Conservation (phyloP, 345 rosid genomes). For the Theobroma cacao region DNA sequence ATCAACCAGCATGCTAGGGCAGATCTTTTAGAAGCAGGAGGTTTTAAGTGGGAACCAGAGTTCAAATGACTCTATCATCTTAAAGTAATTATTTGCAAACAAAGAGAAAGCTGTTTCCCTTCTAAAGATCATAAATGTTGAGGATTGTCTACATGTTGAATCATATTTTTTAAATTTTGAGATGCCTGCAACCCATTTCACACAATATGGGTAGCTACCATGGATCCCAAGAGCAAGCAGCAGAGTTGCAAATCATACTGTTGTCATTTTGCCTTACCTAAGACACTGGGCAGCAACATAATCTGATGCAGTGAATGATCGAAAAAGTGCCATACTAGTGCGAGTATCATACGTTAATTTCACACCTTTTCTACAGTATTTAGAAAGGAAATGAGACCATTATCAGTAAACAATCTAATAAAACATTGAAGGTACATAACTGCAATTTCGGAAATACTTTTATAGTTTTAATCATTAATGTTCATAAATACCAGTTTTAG, state of each 20-base stretch:
- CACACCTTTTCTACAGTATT: slow-evolving; percentile 51
- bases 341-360: slow-evolving; percentile 65
- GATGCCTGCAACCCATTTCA: neutral
- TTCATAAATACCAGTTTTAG: neutral
- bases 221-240: neutral
- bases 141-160: neutral
- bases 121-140: neutral
- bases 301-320: slow-evolving; percentile 75
- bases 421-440: neutral
- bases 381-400: slow-evolving; percentile 9
- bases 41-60: neutral
- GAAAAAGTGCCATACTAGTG: slow-evolving; percentile 62
- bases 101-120: neutral
- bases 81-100: neutral
- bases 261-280: slow-evolving; percentile 43
- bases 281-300: slow-evolving; percentile 73
- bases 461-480: neutral
- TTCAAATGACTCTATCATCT: neutral
- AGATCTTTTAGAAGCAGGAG: neutral
- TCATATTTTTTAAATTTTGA: neutral
- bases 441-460: neutral
- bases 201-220: neutral
- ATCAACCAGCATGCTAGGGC: neutral
- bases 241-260: neutral
- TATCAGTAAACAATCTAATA: slow-evolving; percentile 10